Base-by-base conservation (phyloP, 129 eudicot species). In the Pulicaria dysenterica region DNA sequence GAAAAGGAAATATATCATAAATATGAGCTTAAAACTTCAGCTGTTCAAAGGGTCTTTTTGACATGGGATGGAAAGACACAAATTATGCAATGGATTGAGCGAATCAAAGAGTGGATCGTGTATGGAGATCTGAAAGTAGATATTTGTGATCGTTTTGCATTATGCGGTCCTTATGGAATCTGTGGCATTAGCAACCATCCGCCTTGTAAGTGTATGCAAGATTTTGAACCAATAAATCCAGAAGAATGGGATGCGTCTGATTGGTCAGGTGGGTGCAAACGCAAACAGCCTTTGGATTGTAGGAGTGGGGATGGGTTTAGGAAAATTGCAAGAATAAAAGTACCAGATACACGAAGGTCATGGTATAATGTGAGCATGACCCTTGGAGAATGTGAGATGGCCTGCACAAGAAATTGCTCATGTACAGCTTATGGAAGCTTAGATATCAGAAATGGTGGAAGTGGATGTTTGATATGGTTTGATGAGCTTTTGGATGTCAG, bases 391-490 rank as follows among this genome's bases (percentile, higher is more conserved):
- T 81, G 89, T 53, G 56, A 67, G 60, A 41, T 45, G 65, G 40
- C 46, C 8, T 85, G 89, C 50, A 19, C 17, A 70, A 74, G 19
- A 37, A 75, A 85, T 54, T 85, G 89, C 51, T 63, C 76, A 6
- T 84, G 85, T 65, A 55, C 70, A 14, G 83, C 57, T 3, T 85
- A 73, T 46, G 54, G 73, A 12, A 67, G 61, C 48, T 16, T 73
- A 14, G 76, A 78, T 64, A 67, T 70, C 0, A 70, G 77, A 3
- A 67, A 70, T 13, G 67, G 72, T 1, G 86, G 90, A 10, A 80
- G 75, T 55, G 90, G 90, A 38, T 86, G 91, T 13, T 7, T 73
- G 17, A 0, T 60, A 4, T 73, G 77, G 77, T 47, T 73, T 73
- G 45, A 39, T 37, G 70, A 60, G 46, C 47, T 73, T 9, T 4